Conservation (phyloP, 1,284 basidiomycete species). For the Cutaneotrichosporon cyanovorans region DNA sequence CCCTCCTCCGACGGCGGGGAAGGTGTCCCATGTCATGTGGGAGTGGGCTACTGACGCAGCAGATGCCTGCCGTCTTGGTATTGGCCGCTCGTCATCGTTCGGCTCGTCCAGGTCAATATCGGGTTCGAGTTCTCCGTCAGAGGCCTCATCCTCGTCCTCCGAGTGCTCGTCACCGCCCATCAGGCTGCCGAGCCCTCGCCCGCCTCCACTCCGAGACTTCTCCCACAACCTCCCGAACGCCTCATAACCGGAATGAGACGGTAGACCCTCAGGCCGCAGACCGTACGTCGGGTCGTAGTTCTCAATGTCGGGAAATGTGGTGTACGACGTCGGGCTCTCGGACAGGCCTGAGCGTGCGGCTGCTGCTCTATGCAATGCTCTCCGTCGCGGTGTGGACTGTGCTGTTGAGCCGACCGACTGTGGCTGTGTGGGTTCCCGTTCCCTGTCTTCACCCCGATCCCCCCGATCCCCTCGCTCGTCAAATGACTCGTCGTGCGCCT, state of each 20-base stretch:
- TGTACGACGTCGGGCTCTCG: slow-evolving; percentile 44
- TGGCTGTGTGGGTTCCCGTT: background rate
- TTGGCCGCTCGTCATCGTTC: slow-evolving; percentile 3
- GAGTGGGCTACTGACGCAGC: background rate
- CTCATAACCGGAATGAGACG: slow-evolving; percentile 48
- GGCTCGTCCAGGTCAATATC: slow-evolving; percentile 5
- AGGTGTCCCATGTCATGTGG: slow-evolving; percentile 44
- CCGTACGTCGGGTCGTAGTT: slow-evolving; percentile 95
- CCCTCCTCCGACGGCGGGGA: slow-evolving; percentile 70
- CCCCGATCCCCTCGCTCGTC: slow-evolving; percentile 41
- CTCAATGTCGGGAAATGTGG: slow-evolving; percentile 72
- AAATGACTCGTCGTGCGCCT: slow-evolving; percentile 10
- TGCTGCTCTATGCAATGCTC: slow-evolving; percentile 4
- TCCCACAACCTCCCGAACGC: slow-evolving; percentile 49
- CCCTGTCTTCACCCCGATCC: slow-evolving; percentile 47
- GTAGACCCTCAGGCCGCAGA: slow-evolving; percentile 82
- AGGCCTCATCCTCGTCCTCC: slow-evolving; percentile 60
- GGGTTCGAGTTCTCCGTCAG: slow-evolving; percentile 22
- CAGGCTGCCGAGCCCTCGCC: slow-evolving; percentile 44
- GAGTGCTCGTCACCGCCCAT: slow-evolving; percentile 25
- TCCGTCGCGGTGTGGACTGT: background rate
- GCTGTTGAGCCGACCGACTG: background rate
- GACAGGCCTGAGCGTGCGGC: slow-evolving; percentile 12
- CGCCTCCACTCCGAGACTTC: slow-evolving; percentile 58
- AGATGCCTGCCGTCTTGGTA: background rate